Conservation (phyloP, 2,329 filamentous ascomycete genomes). For the Teratosphaeria gauchensis region DNA sequence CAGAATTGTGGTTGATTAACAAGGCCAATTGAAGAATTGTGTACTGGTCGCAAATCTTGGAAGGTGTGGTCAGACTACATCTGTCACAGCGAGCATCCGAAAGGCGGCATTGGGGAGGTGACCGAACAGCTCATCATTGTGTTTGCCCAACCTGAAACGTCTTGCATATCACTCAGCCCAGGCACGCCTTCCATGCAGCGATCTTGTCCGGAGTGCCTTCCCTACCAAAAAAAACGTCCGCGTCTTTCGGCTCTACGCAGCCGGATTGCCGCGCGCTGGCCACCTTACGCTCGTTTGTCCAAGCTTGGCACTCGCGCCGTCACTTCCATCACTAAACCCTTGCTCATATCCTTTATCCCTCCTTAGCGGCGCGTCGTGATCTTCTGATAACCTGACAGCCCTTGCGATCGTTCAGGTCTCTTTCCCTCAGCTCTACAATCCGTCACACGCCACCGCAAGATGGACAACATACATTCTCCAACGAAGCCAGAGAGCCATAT, state of each 20-base stretch:
- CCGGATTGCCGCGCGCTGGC: neutral
- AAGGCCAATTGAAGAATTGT: neutral
- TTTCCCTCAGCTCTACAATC: neutral
- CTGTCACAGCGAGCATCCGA: neutral
- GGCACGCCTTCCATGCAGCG: neutral
- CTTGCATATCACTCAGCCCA: neutral
- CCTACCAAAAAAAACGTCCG: neutral
- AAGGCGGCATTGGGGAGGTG: neutral
- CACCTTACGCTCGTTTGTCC: neutral
- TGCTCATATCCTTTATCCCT: neutral
- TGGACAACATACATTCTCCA: conserved; percentile 3
- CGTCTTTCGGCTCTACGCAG: neutral
- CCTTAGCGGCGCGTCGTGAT: neutral
- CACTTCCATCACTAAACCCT: neutral
- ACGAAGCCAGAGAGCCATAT: conserved; percentile 14
- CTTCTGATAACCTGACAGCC: neutral
- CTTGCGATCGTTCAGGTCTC: neutral
- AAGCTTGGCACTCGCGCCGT: neutral
- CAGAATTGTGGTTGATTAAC: neutral
- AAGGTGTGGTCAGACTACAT: neutral
- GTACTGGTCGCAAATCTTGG: neutral
- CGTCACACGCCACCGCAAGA: neutral
- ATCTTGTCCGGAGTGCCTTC: neutral
- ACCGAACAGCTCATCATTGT: neutral
- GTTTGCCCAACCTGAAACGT: neutral